A percentile compares a stretch with the other conserved stretches of the same genome.
Conservation (phyloP, 2,329 filamentous ascomycete species). For the Salinomyces thailandicus region DNA sequence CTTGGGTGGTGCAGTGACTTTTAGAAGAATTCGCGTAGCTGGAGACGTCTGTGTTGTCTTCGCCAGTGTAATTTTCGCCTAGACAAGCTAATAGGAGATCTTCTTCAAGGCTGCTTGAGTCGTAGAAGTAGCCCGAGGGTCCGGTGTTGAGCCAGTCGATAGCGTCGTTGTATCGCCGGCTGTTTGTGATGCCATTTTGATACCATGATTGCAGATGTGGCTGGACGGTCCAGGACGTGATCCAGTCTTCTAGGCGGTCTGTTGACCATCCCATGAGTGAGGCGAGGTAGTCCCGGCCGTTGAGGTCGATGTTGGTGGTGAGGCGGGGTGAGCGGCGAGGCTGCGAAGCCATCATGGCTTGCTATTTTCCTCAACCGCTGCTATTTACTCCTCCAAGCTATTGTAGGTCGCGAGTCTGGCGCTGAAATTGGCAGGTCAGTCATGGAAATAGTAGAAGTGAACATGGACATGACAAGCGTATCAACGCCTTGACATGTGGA, state of each 20-base stretch:
- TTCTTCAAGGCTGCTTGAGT: slow-evolving; percentile 10
- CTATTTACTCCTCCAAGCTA: not conserved
- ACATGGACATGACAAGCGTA: no score
- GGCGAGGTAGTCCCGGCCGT: slow-evolving; percentile 17
- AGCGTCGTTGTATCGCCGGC: slow-evolving; percentile 11
- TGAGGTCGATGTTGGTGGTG: slow-evolving; percentile 12
- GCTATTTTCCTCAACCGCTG: no score
- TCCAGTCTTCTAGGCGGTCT: slow-evolving; percentile 12
- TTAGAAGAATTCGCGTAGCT: no score
- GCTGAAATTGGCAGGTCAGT: no score
- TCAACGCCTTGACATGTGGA: no score
- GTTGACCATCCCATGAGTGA: slow-evolving; percentile 7
- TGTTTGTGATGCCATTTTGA: slow-evolving; percentile 10
- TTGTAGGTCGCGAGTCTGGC: no score
- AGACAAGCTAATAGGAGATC: slow-evolving; percentile 16
- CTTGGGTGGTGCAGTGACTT: slow-evolving; percentile 16
- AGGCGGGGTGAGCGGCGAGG: slow-evolving; percentile 11
- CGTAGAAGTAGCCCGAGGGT: slow-evolving; percentile 12
- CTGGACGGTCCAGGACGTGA: slow-evolving; percentile 10
- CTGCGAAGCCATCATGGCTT: not conserved
- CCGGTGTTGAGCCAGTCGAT: slow-evolving; percentile 16
- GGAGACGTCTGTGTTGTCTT: no score
- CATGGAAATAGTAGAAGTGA: no score
- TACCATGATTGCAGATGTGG: slow-evolving; percentile 16
- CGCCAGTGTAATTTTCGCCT: slow-evolving; percentile 12